Base-by-base conservation (phyloP, 129 eudicot species). In the Helichrysum umbraculigerum region DNA sequence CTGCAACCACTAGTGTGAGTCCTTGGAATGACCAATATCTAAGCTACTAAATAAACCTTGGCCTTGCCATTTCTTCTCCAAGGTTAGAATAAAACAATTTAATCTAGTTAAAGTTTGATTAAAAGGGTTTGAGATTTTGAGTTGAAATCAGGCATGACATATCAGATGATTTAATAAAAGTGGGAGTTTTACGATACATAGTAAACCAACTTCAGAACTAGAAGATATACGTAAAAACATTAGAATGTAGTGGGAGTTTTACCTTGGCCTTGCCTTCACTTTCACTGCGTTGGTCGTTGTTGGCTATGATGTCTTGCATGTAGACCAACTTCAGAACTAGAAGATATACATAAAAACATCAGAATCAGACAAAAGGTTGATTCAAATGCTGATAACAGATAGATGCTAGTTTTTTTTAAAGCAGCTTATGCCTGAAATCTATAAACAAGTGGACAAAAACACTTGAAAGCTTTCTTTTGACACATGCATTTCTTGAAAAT, bases 331-430 rank as follows among this genome's bases (percentile, higher is more conserved):
- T 25, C 47, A 28, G 21, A 21, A 69, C 35, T 7, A n/a, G 73
- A 69, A 47, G 17, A 68, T 47, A 68, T 14, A 42, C 62, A 20
- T 19, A 6, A 20, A 6, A 21, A 39, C 72, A 44, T 42, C 16
- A 22, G 73, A 22, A 9, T 39, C 34, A 20, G 73, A 12, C 6
- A 41, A 37, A 68, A 68, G 21, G 58, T 68, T 68, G 73, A 68
- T 39, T 21, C 5, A 21, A 47, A 17, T 68, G 35, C 54, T 68
- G 73, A 41, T 68, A 39, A 11, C 8, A 11, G 4, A 20, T 19
- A 42, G 16, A 11, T 68, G 35, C 73, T 42, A 11, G 4, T 25
- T 19, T 10, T 21, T 68, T 21, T 1, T 22, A 68, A 20, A 39
- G 73, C 73, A 41, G 30, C 7, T n/a, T 21, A 19, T 57, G 62